Evolutionary conservation across 257 asterid species (phyloP).

Genomic region (Solanum bulbocastanum): DNA sequence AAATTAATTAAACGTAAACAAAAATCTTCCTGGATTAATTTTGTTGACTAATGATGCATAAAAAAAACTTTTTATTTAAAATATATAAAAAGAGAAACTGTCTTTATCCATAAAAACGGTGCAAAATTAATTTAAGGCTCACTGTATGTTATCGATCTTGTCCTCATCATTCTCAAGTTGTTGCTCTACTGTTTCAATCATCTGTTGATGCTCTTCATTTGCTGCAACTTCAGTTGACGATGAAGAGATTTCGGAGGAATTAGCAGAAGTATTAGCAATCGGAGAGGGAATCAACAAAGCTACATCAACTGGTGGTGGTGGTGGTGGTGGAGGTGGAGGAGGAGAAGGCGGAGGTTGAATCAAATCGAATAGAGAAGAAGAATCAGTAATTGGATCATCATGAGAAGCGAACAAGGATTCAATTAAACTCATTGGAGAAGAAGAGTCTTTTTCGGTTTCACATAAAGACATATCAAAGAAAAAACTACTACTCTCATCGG

Average conservation of each 20-base stretch:
- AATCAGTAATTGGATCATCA: neutral
- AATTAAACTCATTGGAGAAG: constrained; percentile 6
- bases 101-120: neutral
- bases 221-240: constrained; percentile 53
- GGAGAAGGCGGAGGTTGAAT: neutral
- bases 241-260: constrained; percentile 39
- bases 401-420: neutral
- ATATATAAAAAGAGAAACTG: neutral
- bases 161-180: constrained; percentile 23
- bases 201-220: constrained; percentile 21
- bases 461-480: constrained; percentile 3
- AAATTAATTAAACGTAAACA: neutral
- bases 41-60: neutral
- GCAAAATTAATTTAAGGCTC: neutral
- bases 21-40: neutral
- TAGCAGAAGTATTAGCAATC: constrained; percentile 28
- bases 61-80: neutral
- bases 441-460: constrained; percentile 1
- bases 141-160: constrained; percentile 41
- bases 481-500: constrained; percentile 20
- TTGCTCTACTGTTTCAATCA: constrained; percentile 6
- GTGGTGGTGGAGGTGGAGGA: neutral
- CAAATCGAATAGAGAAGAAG: constrained; percentile 9
- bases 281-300: neutral
- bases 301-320: neutral